These are phyloP conservation scores for Bimuria novae-zelandiae DNA, from an alignment of 2,329 filamentous ascomycete genomes.

Conservation along the genomic window DNA sequence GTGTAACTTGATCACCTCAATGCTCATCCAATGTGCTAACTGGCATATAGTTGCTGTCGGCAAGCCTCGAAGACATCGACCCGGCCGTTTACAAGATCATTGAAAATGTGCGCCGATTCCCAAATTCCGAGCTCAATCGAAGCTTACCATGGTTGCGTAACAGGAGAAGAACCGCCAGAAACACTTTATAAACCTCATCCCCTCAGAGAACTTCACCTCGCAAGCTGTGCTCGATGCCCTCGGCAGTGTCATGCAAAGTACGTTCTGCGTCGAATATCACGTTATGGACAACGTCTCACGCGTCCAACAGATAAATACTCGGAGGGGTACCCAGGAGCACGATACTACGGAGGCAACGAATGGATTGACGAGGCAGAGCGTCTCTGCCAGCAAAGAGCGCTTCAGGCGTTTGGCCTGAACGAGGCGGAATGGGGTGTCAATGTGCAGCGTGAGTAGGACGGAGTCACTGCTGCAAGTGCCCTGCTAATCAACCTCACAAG, in stretches of 20 bases:
- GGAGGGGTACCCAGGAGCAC: constrained; percentile 95
- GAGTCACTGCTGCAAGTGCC: neutral
- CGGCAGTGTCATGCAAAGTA: constrained; percentile 60
- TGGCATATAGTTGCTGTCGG: constrained; percentile 71
- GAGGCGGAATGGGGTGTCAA: constrained; percentile 96
- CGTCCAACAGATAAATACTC: constrained; percentile 85
- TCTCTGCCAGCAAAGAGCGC: constrained; percentile 91
- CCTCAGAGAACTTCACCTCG: constrained; percentile 98
- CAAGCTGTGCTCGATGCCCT: constrained; percentile 97
- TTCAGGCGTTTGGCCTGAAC: constrained; percentile 88
- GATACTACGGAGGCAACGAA: constrained; percentile 99
- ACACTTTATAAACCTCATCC: constrained; percentile 98
- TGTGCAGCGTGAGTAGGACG: constrained; percentile 70
- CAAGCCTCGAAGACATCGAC: constrained; percentile 81
- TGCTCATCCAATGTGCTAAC: constrained; percentile 15
- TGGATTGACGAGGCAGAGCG: constrained; percentile 97
- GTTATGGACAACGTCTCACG: constrained; percentile 45
- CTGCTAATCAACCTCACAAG: constrained; percentile 50
- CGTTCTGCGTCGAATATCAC: constrained; percentile 66
- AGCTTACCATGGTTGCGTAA: constrained; percentile 23
- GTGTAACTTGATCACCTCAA: neutral
- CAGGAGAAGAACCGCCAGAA: constrained; percentile 96
- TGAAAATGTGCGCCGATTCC: constrained; percentile 69
- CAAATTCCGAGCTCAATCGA: constrained; percentile 15
- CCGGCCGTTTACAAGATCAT: constrained; percentile 86